These are phyloP conservation scores for Tricladium varicosporioides DNA, from an alignment of 2,329 filamentous ascomycete genomes.

Conservation along the genomic window DNA sequence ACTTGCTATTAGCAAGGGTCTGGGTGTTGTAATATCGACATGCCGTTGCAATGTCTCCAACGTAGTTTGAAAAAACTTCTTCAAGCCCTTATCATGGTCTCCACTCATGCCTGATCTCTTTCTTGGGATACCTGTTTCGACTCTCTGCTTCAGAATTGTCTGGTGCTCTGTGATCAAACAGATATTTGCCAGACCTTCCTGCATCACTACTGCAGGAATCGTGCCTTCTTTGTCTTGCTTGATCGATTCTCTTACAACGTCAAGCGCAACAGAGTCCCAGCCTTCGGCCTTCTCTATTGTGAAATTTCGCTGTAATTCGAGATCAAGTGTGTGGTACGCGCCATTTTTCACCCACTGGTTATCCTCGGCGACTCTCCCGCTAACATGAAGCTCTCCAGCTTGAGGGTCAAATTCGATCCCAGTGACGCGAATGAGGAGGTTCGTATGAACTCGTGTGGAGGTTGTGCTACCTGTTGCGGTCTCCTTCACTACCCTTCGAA, in stretches of 20 bases:
- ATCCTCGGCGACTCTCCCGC: constrained; percentile 62
- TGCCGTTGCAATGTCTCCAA: constrained; percentile 74
- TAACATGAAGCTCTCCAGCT: constrained; percentile 66
- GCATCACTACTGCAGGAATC: constrained; percentile 88
- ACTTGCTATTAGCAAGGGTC: constrained; percentile 79
- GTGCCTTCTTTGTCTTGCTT: constrained; percentile 78
- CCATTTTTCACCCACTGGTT: constrained; percentile 67
- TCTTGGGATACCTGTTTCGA: constrained; percentile 66
- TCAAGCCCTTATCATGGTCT: constrained; percentile 69
- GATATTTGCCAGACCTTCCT: constrained; percentile 81
- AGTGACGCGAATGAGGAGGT: constrained; percentile 63
- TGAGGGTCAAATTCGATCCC: constrained; percentile 68
- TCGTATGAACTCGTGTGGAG: constrained; percentile 63
- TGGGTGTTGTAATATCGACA: constrained; percentile 68
- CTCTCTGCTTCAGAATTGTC: constrained; percentile 68
- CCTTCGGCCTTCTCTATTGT: constrained; percentile 79
- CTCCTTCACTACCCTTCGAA: constrained; percentile 62
- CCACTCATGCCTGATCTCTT: constrained; percentile 60
- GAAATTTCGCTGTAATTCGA: constrained; percentile 86
- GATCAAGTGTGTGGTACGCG: constrained; percentile 70
- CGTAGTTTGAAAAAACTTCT: constrained; percentile 75
- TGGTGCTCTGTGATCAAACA: constrained; percentile 80
- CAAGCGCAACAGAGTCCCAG: constrained; percentile 87
- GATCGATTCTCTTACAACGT: constrained; percentile 75
- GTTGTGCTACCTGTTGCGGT: constrained; percentile 58